phyloP scores from a whole-genome alignment of 1,139 yeast species.

The Hemisphaericaspora xylanilytica region DNA sequence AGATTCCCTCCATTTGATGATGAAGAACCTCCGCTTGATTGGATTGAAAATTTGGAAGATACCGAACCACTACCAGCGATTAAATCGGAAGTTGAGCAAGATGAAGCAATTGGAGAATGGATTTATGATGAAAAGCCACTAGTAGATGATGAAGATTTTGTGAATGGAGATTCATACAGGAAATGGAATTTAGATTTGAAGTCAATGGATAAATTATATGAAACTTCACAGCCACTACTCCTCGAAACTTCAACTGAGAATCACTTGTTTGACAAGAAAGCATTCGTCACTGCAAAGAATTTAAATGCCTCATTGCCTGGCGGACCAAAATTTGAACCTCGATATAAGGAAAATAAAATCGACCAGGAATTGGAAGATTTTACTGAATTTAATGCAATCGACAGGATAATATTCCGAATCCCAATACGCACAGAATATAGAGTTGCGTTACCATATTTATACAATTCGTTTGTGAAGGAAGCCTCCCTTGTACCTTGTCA shows the following conservation, averaged over 20 bases:
- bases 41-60: conserved; percentile 74
- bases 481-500: conserved; percentile 63
- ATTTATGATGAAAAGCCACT: conserved; percentile 77
- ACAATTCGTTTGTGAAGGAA: conserved; percentile 72
- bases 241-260: conserved; percentile 55
- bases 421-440: conserved; percentile 79
- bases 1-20: conserved; percentile 96
- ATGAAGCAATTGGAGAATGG: conserved; percentile 70
- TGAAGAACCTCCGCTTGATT: conserved; percentile 89
- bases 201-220: conserved; percentile 64
- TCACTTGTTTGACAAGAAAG: conserved; percentile 70
- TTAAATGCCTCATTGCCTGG: conserved; percentile 86
- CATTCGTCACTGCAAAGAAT: conserved; percentile 89
- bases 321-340: conserved; percentile 94
- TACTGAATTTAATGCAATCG: conserved; percentile 87
- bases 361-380: conserved; percentile 73
- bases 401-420: conserved; percentile 75
- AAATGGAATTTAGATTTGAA: conserved; percentile 65
- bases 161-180: conserved; percentile 76
- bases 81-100: conserved; percentile 59
- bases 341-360: conserved; percentile 55
- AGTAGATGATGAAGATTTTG: conserved; percentile 47
- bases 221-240: conserved; percentile 68
- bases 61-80: conserved; percentile 71
- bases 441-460: conserved; percentile 82